phyloP scores from a whole-genome alignment of 192 early-diverging fungal species.

The Backusella luteola region DNA sequence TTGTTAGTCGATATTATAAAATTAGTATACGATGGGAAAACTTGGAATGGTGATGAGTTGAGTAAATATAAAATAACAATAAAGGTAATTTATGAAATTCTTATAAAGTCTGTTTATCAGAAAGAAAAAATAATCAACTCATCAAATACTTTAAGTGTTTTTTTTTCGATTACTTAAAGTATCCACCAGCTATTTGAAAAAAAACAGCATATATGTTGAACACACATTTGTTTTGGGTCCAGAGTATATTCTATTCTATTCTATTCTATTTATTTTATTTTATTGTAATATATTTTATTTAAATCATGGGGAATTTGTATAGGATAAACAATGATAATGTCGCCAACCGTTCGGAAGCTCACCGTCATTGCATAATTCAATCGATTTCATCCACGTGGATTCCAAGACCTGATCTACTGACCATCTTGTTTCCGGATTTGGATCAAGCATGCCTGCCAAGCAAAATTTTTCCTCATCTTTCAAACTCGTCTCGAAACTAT shows the following conservation, averaged over 20 bases:
- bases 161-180: no score
- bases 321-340: constrained; percentile 17
- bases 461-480: constrained; percentile 64
- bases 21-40: no score
- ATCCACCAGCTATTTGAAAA: no score
- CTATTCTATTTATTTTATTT: not conserved
- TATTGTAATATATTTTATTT: not conserved
- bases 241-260: not conserved
- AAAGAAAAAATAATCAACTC: no score
- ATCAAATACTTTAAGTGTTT: no score
- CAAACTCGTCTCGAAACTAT: constrained; percentile 35
- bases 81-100: no score
- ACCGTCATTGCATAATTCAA: constrained; percentile 37
- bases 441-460: constrained; percentile 81
- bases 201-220: not conserved
- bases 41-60: no score
- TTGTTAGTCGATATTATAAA: no score
- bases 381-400: constrained; percentile 39
- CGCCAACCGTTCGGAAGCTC: constrained; percentile 18
- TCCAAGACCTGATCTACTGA: constrained; percentile 68
- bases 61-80: no score
- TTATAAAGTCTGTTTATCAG: no score
- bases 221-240: not conserved
- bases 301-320: not conserved
- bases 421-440: constrained; percentile 68